Evolutionary conservation across 805 yeast genomes (phyloP).

Genomic region (Wickerhamomyces rabaulensis): DNA sequence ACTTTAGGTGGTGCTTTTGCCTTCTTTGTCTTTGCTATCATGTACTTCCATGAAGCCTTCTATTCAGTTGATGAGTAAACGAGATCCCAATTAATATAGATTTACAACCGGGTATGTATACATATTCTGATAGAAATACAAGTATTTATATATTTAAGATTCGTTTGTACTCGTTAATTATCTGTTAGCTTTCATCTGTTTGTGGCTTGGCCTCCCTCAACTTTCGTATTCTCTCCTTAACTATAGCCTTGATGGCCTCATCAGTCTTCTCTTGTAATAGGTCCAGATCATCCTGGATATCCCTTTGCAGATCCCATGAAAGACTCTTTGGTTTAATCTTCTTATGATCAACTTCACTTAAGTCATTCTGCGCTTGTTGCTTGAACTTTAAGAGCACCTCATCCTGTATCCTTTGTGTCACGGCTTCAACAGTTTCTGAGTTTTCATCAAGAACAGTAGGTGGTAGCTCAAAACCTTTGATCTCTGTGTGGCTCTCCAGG

Average conservation of each 20-base stretch:
- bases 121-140: background rate
- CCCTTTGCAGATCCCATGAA: constrained; percentile 33
- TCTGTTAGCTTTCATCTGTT: background rate
- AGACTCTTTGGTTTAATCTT: constrained; percentile 14
- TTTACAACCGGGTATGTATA: background rate
- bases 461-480: constrained; percentile 15
- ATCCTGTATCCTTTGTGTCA: constrained; percentile 25
- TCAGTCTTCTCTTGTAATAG: constrained; percentile 38
- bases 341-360: background rate
- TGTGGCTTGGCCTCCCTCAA: constrained; percentile 2
- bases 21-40: constrained; percentile 73
- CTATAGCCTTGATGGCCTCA: constrained; percentile 31
- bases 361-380: constrained; percentile 6
- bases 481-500: constrained; percentile 7
- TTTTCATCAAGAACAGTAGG: constrained; percentile 23
- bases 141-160: constrained; percentile 1
- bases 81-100: background rate
- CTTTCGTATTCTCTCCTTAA: constrained; percentile 29
- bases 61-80: constrained; percentile 17
- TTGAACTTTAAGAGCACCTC: constrained; percentile 21
- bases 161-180: background rate
- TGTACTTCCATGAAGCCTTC: constrained; percentile 71
- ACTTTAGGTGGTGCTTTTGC: constrained; percentile 89
- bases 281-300: constrained; percentile 32
- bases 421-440: constrained; percentile 33